Evolutionary conservation across 2,329 filamentous ascomycete genomes (phyloP).

Genomic region (Decorospora gaudefroyi): DNA sequence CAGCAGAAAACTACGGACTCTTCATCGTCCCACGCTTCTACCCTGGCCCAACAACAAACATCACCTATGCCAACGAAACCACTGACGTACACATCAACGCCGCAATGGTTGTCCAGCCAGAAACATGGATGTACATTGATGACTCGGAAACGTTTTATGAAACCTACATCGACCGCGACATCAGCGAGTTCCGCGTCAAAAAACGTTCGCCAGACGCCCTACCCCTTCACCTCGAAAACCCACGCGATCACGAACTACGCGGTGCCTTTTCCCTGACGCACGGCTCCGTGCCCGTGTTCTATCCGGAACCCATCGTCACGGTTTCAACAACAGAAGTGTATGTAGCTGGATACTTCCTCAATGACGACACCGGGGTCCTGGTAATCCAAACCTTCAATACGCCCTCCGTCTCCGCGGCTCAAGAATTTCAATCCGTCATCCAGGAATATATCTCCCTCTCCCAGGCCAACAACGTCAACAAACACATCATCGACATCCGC

Average conservation of each 20-base stretch:
- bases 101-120: constrained; percentile 33
- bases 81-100: constrained; percentile 34
- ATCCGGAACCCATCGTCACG: constrained; percentile 47
- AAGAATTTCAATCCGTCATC: constrained; percentile 48
- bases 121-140: constrained; percentile 37
- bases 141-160: constrained; percentile 50
- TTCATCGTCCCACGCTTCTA: constrained; percentile 44
- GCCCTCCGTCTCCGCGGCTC: constrained; percentile 18
- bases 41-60: constrained; percentile 32
- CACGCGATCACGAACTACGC: constrained; percentile 35
- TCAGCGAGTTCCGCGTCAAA: constrained; percentile 24
- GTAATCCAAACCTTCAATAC: constrained; percentile 51
- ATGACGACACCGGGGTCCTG: constrained; percentile 55
- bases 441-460: constrained; percentile 55
- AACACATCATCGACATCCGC: constrained; percentile 66
- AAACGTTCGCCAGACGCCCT: constrained; percentile 32
- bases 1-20: constrained; percentile 37
- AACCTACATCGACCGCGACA: constrained; percentile 35
- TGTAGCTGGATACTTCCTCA: constrained; percentile 55
- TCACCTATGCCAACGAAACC: constrained; percentile 48
- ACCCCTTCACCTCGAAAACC: constrained; percentile 36
- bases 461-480: constrained; percentile 57
- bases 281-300: constrained; percentile 34
- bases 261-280: constrained; percentile 25
- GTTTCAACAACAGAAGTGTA: constrained; percentile 39